These are phyloP conservation scores for Eucalyptus melliodora DNA, from an alignment of 345 rosid genomes.

Conservation along the genomic window DNA sequence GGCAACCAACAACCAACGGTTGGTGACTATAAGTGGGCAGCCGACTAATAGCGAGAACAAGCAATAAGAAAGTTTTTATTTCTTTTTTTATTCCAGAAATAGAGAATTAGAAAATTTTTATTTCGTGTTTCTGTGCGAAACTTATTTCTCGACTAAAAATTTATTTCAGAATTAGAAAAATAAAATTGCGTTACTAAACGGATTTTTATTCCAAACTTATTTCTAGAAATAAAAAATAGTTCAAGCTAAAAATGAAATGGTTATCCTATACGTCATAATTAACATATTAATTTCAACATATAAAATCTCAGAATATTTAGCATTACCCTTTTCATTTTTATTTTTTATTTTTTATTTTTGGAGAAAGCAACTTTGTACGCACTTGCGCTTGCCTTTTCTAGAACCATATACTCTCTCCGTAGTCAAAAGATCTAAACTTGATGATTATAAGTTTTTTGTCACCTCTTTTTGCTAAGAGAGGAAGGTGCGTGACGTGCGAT, in stretches of 20 bases:
- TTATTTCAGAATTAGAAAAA: too few relatives aligned
- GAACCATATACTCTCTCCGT: neutral
- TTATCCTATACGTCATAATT: rapidly evolving
- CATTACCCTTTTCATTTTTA: neutral
- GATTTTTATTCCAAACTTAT: rapidly evolving
- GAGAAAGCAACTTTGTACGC: neutral
- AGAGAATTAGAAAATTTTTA: too few relatives aligned
- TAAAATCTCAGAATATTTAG: neutral
- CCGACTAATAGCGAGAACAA: rapidly evolving
- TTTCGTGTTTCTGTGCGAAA: too few relatives aligned
- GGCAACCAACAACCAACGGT: rapidly evolving
- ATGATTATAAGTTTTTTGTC: neutral
- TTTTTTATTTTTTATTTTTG: rapidly evolving
- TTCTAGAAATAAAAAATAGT: rapidly evolving
- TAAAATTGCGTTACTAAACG: rapidly evolving
- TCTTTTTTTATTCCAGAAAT: too few relatives aligned
- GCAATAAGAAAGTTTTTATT: rapidly evolving
- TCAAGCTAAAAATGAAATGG: rapidly evolving
- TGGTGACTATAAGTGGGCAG: rapidly evolving
- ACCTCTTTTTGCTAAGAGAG: neutral
- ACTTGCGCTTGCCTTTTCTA: neutral
- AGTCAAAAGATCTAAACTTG: neutral
- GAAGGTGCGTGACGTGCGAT: neutral
- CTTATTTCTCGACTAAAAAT: too few relatives aligned
- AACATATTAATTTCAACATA: neutral